Evolutionary conservation across 495 filamentous ascomycete species (phyloP).

Genomic region (Xylaria venustula): DNA sequence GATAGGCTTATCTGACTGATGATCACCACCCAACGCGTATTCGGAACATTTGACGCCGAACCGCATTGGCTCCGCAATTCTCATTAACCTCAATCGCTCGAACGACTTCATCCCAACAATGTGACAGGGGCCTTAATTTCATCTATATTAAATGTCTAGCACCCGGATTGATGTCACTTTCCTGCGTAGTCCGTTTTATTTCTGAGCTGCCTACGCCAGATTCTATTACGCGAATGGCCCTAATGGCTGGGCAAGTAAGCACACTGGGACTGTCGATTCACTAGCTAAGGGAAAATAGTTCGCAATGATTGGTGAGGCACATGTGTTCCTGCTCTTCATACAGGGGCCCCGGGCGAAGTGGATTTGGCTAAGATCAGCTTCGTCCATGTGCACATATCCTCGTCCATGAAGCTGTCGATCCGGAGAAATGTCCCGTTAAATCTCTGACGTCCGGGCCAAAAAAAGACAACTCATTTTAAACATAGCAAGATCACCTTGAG

Average conservation of each 20-base stretch:
- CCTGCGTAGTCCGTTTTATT: too few species aligned
- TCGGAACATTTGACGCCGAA: constrained; percentile 3
- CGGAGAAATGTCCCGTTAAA: background rate
- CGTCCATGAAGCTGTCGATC: constrained; percentile 5
- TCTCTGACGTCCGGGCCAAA: background rate
- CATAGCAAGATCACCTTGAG: background rate
- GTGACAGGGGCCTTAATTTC: background rate
- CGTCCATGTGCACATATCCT: background rate
- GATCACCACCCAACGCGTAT: background rate
- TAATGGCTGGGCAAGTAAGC: too few species aligned
- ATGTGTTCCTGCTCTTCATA: background rate
- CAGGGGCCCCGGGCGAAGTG: background rate
- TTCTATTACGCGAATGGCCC: too few species aligned
- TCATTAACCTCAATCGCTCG: constrained; percentile 1
- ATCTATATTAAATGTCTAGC: constrained; percentile 6
- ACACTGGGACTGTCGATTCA: too few species aligned
- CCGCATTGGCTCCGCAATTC: background rate
- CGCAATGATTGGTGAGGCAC: background rate
- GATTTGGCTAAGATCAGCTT: background rate
- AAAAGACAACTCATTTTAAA: background rate
- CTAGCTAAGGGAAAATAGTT: too few species aligned
- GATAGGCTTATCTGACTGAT: too few species aligned
- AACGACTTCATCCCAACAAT: background rate
- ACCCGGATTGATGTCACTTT: too few species aligned
- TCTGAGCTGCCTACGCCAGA: too few species aligned